Base-by-base conservation (phyloP, 108 stramenopile species). In the Skeletonema potamos region DNA sequence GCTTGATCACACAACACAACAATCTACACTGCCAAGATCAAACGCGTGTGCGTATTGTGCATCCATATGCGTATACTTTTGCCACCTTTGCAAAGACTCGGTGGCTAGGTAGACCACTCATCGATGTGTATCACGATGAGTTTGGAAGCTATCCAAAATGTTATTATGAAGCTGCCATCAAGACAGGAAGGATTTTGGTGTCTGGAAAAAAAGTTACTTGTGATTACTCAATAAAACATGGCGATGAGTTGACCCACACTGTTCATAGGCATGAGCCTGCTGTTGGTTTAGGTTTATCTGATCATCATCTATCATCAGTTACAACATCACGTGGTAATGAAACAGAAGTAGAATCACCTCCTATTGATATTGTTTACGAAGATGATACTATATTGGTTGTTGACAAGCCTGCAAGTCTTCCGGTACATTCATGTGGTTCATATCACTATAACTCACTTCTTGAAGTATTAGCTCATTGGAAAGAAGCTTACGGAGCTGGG, bases 391-490 rank as follows among this genome's bases (percentile, higher is more conserved):
- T 94, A 10, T 12, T 94, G 32, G 85, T 87, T 13, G 92, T 96
- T 1, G 86, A 95, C 72, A 98, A 98, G 71, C 98, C 98, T 34
- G 82, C 90, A 17, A 91, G 92, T 13, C 27, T 97, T 29, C 95
- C 97, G 7, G 83, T 98, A 18, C 98, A 98, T 84, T 92, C 98
- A 3, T 97, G 96, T 70, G 98, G 98, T 18, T 89, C 88, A 6
- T 97, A 97, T 71, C 86, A 93, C 56, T 64, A 81, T 51, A 94
- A 97, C 68, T 87, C 92, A 3, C 84, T 97, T 17, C 57, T 90
- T 55, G 86, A 80, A 64, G 76, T 94, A 36, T 44, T 78, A 59
- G 24, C 59, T 27, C 59, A 78, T 58, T 94, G 76, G 85, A 86
- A 71, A 54, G 59, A 59, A 28, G 68, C 26, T 28, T 57, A 62